Percentiles rank a stretch among this genome's conserved stretches.
Conservation (phyloP, 768 basidiomycete species). For the Kwoniella bestiolae region DNA sequence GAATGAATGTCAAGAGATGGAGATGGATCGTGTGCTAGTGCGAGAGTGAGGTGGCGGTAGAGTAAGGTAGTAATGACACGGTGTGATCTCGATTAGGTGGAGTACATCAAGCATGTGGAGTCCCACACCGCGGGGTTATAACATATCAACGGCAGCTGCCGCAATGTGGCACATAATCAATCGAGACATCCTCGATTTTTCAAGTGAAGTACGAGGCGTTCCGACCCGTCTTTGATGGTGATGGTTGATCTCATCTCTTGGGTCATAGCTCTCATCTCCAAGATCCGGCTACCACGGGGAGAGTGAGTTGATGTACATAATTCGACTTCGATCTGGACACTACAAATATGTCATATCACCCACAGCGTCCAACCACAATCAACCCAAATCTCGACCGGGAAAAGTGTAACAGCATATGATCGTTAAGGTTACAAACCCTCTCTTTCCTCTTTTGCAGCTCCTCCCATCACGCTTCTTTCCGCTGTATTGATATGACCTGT, state of each 20-base stretch:
- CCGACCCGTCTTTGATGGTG: not conserved
- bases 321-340: not conserved
- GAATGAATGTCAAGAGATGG: not conserved
- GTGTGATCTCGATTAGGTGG: not conserved
- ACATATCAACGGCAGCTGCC: not conserved
- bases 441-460: not conserved
- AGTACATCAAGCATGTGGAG: not conserved
- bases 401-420: not conserved
- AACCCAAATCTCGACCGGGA: not conserved
- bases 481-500: too few relatives aligned
- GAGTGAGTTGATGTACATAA: too few relatives aligned
- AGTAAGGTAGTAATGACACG: not conserved
- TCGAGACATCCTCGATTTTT: not conserved
- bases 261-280: not conserved
- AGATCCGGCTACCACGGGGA: not conserved
- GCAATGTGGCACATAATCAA: not conserved
- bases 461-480: too few relatives aligned
- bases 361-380: not conserved
- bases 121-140: not conserved
- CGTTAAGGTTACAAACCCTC: not conserved
- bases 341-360: not conserved
- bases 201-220: not conserved
- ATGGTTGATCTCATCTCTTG: not conserved
- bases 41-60: conserved; percentile 1
- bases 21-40: not conserved